A percentile compares a stretch with the other conserved stretches of the same genome.
Conservation (phyloP, 768 basidiomycete species). For the Auriculariales sp. region DNA sequence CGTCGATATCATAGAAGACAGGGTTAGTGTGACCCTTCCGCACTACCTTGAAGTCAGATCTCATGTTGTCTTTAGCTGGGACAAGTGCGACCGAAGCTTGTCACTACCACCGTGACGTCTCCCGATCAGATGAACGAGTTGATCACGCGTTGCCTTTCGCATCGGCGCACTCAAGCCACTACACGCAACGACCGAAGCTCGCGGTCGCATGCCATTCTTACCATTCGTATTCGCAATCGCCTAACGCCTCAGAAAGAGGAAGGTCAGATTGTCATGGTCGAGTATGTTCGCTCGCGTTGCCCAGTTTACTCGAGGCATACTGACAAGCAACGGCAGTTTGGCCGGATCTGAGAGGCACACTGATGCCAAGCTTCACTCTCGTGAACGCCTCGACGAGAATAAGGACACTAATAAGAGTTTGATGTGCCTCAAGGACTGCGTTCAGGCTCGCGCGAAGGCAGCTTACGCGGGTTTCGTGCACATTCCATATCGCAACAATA, state of each 20-base stretch:
- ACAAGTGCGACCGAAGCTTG: slow-evolving; percentile 17
- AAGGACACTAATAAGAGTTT: slow-evolving; percentile 23
- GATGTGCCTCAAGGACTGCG: slow-evolving; percentile 23
- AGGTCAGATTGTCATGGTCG: slow-evolving; percentile 21
- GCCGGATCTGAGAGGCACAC: slow-evolving; percentile 23
- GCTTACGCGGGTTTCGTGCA: slow-evolving; percentile 22
- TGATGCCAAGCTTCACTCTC: slow-evolving; percentile 21
- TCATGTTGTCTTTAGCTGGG: slow-evolving; percentile 8
- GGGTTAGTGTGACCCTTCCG: slow-evolving; percentile 10
- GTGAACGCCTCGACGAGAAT: slow-evolving; percentile 21
- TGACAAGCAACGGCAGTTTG: slow-evolving; percentile 10
- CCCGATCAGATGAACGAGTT: slow-evolving; percentile 18
- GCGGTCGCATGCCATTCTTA: slow-evolving; percentile 21
- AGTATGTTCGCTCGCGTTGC: slow-evolving; percentile 12
- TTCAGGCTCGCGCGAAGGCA: slow-evolving; percentile 22
- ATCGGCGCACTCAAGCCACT: slow-evolving; percentile 19
- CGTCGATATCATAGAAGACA: slow-evolving; percentile 18
- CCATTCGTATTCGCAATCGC: slow-evolving; percentile 18
- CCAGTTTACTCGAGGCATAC: background rate
- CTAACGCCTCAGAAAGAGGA: slow-evolving; percentile 20
- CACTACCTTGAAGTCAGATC: background rate
- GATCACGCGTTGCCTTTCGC: slow-evolving; percentile 15
- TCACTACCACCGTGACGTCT: slow-evolving; percentile 13
- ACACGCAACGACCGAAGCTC: slow-evolving; percentile 18
- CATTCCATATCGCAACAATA: slow-evolving; percentile 21